A percentile compares a stretch with the other conserved stretches of the same genome.
Conservation (phyloP, 2,329 filamentous ascomycete species). For the Neofusicoccum cordaticola region DNA sequence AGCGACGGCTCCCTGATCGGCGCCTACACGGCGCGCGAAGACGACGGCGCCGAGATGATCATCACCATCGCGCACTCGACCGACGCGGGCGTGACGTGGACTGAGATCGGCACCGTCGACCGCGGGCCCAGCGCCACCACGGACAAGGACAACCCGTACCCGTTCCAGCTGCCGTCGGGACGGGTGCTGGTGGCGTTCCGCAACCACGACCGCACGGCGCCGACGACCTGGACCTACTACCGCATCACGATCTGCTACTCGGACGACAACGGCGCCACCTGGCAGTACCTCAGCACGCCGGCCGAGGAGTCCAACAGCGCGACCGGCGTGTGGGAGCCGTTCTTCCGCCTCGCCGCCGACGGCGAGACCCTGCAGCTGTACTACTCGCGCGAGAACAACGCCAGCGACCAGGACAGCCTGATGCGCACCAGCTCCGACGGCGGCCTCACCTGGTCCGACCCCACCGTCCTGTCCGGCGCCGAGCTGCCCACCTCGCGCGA, state of each 20-base stretch:
- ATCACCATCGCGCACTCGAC: constrained; percentile 22
- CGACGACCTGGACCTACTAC: constrained; percentile 29
- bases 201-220: constrained; percentile 31
- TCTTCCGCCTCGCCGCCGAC: constrained; percentile 39
- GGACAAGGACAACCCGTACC: constrained; percentile 32
- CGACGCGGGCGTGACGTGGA: constrained; percentile 24
- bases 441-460: constrained; percentile 38
- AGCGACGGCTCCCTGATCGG: constrained; percentile 30
- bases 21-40: constrained; percentile 26
- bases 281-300: constrained; percentile 32
- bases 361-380: constrained; percentile 42
- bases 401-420: constrained; percentile 43
- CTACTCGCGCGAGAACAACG: constrained; percentile 43
- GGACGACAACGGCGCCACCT: constrained; percentile 41
- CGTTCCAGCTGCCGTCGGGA: constrained; percentile 33
- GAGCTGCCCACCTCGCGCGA: constrained; percentile 36
- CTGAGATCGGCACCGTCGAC: constrained; percentile 20
- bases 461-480: constrained; percentile 36
- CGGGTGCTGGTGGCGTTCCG: constrained; percentile 33
- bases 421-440: constrained; percentile 41
- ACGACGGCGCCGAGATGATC: constrained; percentile 20
- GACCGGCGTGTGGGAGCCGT: constrained; percentile 49
- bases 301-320: constrained; percentile 22
- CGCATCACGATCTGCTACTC: constrained; percentile 45
- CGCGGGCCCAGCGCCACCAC: constrained; percentile 22